phyloP scores from a whole-genome alignment of 169 alveolate species.

The Sarcocystis neurona region DNA sequence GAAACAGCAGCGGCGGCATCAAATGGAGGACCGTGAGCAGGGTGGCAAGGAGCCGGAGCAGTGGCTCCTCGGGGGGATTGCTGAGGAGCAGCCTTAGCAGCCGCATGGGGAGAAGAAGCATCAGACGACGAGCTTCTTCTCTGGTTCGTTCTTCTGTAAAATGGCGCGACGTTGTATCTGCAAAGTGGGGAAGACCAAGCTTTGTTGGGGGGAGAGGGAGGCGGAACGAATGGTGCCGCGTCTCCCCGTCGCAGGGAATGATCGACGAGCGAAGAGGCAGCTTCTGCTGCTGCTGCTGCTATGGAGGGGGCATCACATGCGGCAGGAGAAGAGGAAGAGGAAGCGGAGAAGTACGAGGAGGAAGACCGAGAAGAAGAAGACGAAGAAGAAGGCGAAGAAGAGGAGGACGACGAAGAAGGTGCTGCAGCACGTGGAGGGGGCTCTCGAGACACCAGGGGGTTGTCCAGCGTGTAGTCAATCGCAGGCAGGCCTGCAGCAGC shows the following conservation, averaged over 20 bases:
- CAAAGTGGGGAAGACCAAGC: background rate
- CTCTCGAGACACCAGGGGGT: constrained; percentile 19
- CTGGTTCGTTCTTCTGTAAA: no score
- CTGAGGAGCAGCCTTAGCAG: no score
- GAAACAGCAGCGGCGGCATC: no score
- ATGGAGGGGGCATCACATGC: no score
- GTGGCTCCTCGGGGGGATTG: no score
- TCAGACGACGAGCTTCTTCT: no score
- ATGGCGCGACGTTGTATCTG: background rate
- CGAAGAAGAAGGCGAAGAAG: background rate
- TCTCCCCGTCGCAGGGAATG: no score
- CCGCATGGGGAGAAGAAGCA: no score
- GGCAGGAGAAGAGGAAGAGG: background rate
- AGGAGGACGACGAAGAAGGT: background rate
- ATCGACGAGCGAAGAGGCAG: no score
- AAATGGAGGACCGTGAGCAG: no score
- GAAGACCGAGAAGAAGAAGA: background rate
- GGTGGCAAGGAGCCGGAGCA: no score
- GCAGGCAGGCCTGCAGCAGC: background rate
- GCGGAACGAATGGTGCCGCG: constrained; percentile 15
- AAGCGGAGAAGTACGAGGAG: background rate
- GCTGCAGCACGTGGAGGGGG: background rate
- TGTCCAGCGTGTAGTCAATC: constrained; percentile 3
- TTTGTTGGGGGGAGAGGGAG: background rate
- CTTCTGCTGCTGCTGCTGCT: no score